Base-by-base conservation (phyloP, 768 basidiomycete genomes). In the Serendipita indica region DNA sequence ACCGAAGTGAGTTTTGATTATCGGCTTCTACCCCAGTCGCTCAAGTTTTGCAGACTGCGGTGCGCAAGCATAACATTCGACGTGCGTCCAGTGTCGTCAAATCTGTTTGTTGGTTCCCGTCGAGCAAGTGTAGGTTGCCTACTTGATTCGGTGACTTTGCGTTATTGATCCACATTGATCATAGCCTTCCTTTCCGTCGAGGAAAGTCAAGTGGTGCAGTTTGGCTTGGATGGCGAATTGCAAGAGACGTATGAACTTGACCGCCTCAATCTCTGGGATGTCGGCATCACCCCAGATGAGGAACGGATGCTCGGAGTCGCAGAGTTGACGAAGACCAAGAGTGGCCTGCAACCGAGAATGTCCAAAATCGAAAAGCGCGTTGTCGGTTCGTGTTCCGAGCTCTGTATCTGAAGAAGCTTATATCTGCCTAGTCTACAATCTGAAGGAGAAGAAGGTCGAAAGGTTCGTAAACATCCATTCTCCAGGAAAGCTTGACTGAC, bases 181-280 rank as follows among this genome's bases (percentile, higher is more conserved):
- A 27, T 41, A 84, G 84, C 78, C 5, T 85, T 88, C 73, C 68
- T 86, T 59, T 83, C 82, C 12, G 81, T 86, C 14, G 84, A 87
- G 67, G 79, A 77, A 18, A 78, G 75, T 58, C 71, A 73, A 62
- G 81, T 84, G 10, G 72, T 73, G 2, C 82, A 81, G 69, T 63
- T 86, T 64, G 83, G 82, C n/a, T 16, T 41, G 13, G 20, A 45
- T 32, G 28, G 56, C 4, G 28, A 81, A 77, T 72, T 82, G 30
- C 67, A 82, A 18, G 80, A 77, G 52, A 71, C 70, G 54, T 82
- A 84, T 64, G 67, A 78, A 60, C 78, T 87, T 59, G 76, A 78
- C 25, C 72, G 74, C 20, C 76, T 87, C 72, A 77, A 78, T 59
- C 70, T 86, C 6, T 83, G 83, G 64, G 83, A 85, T 65, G 79